Percentiles rank a stretch among this genome's conserved stretches.
Conservation (phyloP, 371 early-diverging fungal species). For the Dichotomocladium elegans region DNA sequence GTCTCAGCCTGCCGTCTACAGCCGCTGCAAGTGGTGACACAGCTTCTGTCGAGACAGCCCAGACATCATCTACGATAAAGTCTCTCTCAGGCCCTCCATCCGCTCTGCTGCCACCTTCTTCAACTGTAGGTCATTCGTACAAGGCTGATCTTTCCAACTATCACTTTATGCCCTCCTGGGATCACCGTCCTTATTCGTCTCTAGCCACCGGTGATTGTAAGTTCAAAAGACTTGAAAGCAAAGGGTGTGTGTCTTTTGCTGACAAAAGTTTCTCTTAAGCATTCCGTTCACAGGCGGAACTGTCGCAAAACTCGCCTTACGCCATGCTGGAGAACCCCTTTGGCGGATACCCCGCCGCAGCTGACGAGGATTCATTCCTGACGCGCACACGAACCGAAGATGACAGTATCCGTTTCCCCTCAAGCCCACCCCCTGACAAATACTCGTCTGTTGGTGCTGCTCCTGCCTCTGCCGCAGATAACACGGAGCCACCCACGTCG, state of each 20-base stretch:
- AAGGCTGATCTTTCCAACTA: slow-evolving; percentile 4
- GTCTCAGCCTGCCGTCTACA: neutral
- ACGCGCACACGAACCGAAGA: slow-evolving; percentile 5
- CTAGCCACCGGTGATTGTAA: slow-evolving; percentile 9
- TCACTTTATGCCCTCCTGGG: neutral
- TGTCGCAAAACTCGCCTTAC: neutral
- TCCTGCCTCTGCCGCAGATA: neutral
- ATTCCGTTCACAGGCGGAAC: slow-evolving; percentile 8
- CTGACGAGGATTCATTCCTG: slow-evolving; percentile 19
- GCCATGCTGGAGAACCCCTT: neutral
- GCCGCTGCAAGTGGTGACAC: neutral
- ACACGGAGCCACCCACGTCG: neutral
- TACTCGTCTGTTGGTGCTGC: neutral
- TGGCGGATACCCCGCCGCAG: slow-evolving; percentile 2
- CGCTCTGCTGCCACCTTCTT: neutral
- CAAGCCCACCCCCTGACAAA: neutral
- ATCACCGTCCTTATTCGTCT: neutral
- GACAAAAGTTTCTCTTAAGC: neutral
- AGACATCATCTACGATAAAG: slow-evolving; percentile 4
- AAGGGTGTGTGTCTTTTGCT: slow-evolving; percentile 8
- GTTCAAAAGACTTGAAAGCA: no score
- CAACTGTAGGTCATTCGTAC: neutral
- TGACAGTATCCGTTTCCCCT: neutral
- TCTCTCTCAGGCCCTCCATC: slow-evolving; percentile 1
- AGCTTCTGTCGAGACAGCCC: slow-evolving; percentile 9